Base-by-base conservation (phyloP, 1,284 basidiomycete species). In the Sanghuangporus weigelae region DNA sequence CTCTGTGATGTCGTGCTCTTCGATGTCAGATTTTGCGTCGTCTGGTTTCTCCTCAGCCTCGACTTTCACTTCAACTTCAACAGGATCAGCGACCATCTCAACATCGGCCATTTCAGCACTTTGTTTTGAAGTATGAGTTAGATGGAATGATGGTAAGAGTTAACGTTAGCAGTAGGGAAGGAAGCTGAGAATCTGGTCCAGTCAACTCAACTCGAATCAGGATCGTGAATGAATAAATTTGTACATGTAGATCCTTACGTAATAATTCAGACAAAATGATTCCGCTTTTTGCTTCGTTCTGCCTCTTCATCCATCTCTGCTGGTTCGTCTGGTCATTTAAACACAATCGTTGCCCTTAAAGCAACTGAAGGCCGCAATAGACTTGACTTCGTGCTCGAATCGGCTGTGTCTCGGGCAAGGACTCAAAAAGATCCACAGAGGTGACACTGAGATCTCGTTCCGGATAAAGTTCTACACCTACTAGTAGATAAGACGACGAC, bases 211-310 rank as follows among this genome's bases (percentile, higher is more conserved):
- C 26, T 26, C 50, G 21, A 35, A 38, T 38, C 31, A 54, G 31
- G 36, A 14, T 38, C 23, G 16, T 11, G n/a, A n/a, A n/a, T 16
- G 38, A 26, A 19, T 54, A 54, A 54, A 54, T 54, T 54, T 54
- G 51, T 5, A 36, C 31, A 35, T 54, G 51, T 5, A 36, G 51
- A 35, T 54, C 26, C 1, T 54, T 54, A 54, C 19, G 35, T 54
- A 54, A 54, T 54, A 36, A 76, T 14, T 51, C n/a, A n/a, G 31
- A 26, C 14, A 23, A 51, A 23, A 51, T 26, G 48, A 26, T 50
- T 50, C 21, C 48, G 21, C 3, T 19, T 10, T n/a, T 10, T 21
- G 23, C 48, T 19, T 50, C 14, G 8, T 50, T 26, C 16, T n/a
- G 7, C 10, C 10, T 50, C 10, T 10, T 50, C 48, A 11, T 50